phyloP scores from a whole-genome alignment of 2,329 filamentous ascomycete species.

The Cordyceps cicadae region DNA sequence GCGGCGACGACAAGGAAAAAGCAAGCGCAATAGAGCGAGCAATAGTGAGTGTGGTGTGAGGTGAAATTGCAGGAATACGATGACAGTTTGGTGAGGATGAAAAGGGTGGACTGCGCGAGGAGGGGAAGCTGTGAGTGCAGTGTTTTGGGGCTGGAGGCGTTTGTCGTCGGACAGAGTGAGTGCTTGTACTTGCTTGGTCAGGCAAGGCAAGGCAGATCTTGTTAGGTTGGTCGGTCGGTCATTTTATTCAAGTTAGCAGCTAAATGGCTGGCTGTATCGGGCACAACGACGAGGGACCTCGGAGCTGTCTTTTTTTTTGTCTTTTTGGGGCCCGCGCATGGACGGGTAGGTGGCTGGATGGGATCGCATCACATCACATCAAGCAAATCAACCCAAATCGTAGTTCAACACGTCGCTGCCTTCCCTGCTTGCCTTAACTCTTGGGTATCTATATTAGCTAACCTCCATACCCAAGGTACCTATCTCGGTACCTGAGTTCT shows the following conservation, averaged over 20 bases:
- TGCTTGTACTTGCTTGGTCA: neutral
- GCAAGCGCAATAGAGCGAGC: neutral
- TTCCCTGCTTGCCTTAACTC: neutral
- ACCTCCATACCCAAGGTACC: neutral
- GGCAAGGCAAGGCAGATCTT: neutral
- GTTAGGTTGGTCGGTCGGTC: too few relatives aligned
- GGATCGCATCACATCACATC: neutral
- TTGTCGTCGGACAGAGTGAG: neutral
- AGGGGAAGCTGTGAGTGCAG: neutral
- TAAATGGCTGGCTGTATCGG: too few relatives aligned
- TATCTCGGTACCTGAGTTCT: neutral
- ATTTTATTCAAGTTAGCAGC: too few relatives aligned
- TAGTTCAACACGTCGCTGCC: slow-evolving; percentile 3
- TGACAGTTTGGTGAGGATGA: neutral
- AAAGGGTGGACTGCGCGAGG: neutral
- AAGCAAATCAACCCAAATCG: slow-evolving; percentile 1
- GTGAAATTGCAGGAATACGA: slow-evolving; percentile 1
- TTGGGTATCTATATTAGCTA: neutral
- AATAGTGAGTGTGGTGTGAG: slow-evolving; percentile 9
- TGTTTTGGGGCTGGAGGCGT: neutral
- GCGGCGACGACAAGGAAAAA: neutral
- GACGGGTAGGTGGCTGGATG: neutral
- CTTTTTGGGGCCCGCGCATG: neutral
- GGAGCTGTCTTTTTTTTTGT: neutral
- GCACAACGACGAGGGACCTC: slow-evolving; percentile 4